Percentiles rank a stretch among this genome's conserved stretches.
phyloP scores from a whole-genome alignment of 306 rosid species.

The Delonix regia region DNA sequence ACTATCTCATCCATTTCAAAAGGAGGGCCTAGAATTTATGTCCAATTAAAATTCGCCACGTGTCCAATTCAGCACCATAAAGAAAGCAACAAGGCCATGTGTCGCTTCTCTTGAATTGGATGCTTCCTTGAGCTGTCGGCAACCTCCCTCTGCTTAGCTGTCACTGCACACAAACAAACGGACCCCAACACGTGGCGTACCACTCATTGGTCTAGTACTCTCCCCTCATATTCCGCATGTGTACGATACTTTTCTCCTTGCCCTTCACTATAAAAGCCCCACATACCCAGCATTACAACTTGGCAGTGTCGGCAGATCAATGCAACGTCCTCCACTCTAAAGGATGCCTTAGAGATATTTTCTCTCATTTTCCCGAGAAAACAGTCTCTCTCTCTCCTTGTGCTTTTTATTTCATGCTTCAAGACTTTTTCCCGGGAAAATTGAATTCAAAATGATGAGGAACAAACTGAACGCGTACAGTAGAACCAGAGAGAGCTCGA shows the following conservation, averaged over 20 bases:
- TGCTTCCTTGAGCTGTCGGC: constrained; percentile 63
- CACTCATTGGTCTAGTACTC: constrained; percentile 36
- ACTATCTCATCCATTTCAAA: not conserved
- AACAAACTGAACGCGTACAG: constrained; percentile 37
- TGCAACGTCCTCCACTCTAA: not conserved
- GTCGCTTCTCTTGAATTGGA: constrained; percentile 18
- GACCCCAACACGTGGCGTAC: constrained; percentile 37
- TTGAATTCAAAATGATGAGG: constrained; percentile 50
- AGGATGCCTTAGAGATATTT: constrained; percentile 34
- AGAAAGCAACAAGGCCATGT: constrained; percentile 11
- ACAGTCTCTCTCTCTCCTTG: not conserved
- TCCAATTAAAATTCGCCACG: constrained; percentile 27
- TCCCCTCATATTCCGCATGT: constrained; percentile 9
- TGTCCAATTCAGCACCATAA: not conserved
- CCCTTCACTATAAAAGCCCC: constrained; percentile 24
- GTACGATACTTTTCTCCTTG: not conserved
- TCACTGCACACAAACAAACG: constrained; percentile 47
- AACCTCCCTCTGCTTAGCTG: constrained; percentile 64
- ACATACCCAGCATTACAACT: constrained; percentile 23
- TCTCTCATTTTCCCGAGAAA: constrained; percentile 32
- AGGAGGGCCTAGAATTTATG: not conserved
- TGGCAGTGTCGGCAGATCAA: constrained; percentile 57
- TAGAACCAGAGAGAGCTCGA: constrained; percentile 19
- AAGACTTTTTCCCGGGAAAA: constrained; percentile 26
- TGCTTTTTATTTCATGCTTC: not conserved